Conservation (phyloP, 2,329 filamentous ascomycete genomes). For the Dothideomycetes sp. region DNA sequence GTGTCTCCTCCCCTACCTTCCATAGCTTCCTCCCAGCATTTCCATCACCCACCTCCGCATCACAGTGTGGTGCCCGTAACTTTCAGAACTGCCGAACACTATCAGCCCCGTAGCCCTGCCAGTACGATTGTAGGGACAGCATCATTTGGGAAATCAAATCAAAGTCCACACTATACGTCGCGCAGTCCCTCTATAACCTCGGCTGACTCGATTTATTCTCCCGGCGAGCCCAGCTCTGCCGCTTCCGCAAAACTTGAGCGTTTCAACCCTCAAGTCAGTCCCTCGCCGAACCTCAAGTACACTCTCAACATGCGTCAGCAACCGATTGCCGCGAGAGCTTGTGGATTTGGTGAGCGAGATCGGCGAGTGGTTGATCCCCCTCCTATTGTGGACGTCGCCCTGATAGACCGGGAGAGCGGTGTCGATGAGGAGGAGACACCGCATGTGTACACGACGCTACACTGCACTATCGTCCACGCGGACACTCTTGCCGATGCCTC, state of each 20-base stretch:
- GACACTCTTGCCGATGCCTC: conserved; percentile 57
- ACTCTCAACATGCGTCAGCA: conserved; percentile 61
- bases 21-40: neutral
- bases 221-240: conserved; percentile 9
- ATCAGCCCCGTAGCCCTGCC: neutral
- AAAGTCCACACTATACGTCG: conserved; percentile 14
- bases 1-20: neutral
- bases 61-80: neutral
- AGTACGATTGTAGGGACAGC: neutral
- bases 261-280: conserved; percentile 5
- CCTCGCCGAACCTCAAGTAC: conserved; percentile 24
- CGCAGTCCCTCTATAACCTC: conserved; percentile 11
- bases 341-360: conserved; percentile 74
- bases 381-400: conserved; percentile 62
- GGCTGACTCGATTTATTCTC: conserved; percentile 16
- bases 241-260: conserved; percentile 21
- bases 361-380: conserved; percentile 74
- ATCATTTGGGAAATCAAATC: conserved; percentile 6
- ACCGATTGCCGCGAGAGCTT: conserved; percentile 65
- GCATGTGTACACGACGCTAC: conserved; percentile 49
- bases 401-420: conserved; percentile 46
- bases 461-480: conserved; percentile 66
- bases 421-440: conserved; percentile 45
- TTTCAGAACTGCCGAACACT: neutral
- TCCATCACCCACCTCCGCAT: neutral